Evolutionary conservation across 179 eudicot species (phyloP).

Genomic region (Corrigiola litoralis): DNA sequence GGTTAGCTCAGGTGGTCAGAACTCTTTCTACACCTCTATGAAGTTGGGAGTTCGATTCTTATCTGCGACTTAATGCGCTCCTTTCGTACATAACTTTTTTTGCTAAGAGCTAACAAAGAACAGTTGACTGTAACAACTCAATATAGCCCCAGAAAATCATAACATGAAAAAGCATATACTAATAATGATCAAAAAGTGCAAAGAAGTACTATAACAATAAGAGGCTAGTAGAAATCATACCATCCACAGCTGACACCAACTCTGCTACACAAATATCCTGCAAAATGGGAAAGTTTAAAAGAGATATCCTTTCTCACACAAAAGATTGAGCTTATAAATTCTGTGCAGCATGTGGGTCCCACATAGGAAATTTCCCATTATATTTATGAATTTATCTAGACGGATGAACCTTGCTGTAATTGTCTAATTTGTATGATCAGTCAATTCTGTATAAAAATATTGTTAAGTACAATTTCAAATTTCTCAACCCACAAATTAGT

Average conservation of each 20-base stretch:
- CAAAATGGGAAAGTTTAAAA: neutral
- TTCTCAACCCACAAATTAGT: no score
- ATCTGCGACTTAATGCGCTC: no score
- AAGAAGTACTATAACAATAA: neutral
- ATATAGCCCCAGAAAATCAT: no score
- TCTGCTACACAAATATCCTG: neutral
- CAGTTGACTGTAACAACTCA: no score
- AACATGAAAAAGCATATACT: neutral
- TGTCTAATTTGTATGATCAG: neutral
- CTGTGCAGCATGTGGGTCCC: neutral
- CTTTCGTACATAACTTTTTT: no score
- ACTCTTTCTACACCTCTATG: no score
- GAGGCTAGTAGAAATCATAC: neutral
- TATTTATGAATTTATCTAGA: neutral
- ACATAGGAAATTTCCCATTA: conserved; percentile 15
- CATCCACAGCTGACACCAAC: neutral
- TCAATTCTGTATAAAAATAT: no score
- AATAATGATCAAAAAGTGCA: neutral
- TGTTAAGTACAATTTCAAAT: no score
- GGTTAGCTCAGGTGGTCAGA: no score
- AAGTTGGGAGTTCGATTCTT: no score
- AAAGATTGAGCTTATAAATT: neutral
- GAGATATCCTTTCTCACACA: neutral
- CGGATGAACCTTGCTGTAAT: neutral
- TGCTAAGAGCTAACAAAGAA: no score